Evolutionary conservation across 169 alveolate genomes (phyloP).

Genomic region (Perkinsus olseni): DNA sequence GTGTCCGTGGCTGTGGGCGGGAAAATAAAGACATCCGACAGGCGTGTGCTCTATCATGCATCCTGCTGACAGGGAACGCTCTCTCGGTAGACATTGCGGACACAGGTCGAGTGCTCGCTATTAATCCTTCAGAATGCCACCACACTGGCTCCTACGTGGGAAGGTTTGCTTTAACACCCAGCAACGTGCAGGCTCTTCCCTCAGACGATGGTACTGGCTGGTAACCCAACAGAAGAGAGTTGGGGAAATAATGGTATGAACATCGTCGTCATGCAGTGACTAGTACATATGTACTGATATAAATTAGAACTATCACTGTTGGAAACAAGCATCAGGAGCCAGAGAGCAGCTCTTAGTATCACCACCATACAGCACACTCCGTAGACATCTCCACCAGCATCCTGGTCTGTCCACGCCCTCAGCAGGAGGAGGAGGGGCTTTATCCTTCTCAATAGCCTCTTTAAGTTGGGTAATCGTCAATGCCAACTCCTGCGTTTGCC

Average conservation of each 20-base stretch:
- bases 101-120: too few species aligned
- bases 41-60: too few species aligned
- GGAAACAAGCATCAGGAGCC: neutral
- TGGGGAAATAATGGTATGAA: neutral
- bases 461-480: neutral
- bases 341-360: neutral
- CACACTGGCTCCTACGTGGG: too few species aligned
- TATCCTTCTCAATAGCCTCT: neutral
- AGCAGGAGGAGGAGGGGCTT: neutral
- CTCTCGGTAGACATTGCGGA: too few species aligned
- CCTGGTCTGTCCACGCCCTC: neutral
- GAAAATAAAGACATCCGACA: too few species aligned
- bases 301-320: neutral
- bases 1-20: too few species aligned
- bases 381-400: neutral
- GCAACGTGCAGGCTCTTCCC: too few species aligned
- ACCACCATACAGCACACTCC: neutral
- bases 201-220: neutral
- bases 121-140: too few species aligned
- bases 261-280: neutral
- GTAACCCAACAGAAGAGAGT: neutral
- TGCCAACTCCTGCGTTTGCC: neutral
- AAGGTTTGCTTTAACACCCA: too few species aligned
- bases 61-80: too few species aligned
- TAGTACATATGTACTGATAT: neutral